Evolutionary conservation across 495 filamentous ascomycete species (phyloP), one percentile per base, ranked within the genome.

Genomic region (Amniculicola lignicola): DNA sequence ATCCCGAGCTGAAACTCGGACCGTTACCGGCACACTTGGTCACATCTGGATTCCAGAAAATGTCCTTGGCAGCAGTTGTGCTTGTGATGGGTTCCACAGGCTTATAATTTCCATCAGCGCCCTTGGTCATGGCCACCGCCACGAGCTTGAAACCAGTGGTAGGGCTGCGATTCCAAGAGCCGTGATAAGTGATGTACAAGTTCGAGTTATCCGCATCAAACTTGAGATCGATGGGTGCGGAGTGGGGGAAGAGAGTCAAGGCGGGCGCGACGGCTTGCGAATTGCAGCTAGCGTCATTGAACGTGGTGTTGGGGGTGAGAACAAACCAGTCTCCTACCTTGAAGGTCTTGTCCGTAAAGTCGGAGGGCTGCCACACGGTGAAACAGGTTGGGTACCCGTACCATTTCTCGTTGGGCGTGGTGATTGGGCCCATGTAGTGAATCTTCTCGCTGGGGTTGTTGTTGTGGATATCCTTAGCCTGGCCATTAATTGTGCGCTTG

Each of bases 381-480:
- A 64, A 61, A 51, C 61, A 64, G 16, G 49, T 48, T 15, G 61
- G 61, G 41, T 64, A 64, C 15, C 61, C 61, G 41, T 59, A 64
- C 59, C 59, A 62, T 40, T 52, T 36, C 33, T 54, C 50, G 43
- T 57, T 60, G 37, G 56, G 54, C 39, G 56, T 61, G 46, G 51
- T 47, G 21, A 64, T 41, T 40, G 54, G 46, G 28, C 61, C 61
- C 19, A 64, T 54, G 57, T 56, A 64, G 52, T 64, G 56, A 7
- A 64, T 18, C 31, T 64, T 57, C 48, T 64, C 61, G 22, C 44
- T 46, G 5, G 61, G 61, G 36, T 64, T 64, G 57, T 64, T 57
- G 18, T 56, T 16, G 44, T 60, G 57, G 42, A 64, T 38, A 37
- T 64, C 61, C 21, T 44, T 55, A 21, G 38, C 21, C 11, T 53